Base-by-base conservation (phyloP, 164 flowering plant species). In the Aristolochia californica region DNA sequence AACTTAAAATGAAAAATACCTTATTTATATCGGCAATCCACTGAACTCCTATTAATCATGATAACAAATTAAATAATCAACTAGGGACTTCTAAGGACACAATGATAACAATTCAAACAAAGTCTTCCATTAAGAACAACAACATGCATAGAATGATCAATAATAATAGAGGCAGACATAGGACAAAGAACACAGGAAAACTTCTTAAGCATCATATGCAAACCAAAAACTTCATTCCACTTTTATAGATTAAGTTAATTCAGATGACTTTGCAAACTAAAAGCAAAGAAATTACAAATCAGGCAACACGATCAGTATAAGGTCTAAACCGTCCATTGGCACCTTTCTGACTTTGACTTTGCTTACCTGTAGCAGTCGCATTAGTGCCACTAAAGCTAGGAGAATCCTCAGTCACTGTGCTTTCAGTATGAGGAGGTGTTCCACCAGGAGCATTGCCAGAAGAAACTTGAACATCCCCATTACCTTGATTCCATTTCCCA, bases 401-500 rank as follows among this genome's bases (percentile, higher is more conserved):
- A 44, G 73, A 58, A 49, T 48, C 68, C 24, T 70, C 75, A 53
- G 62, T 53, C 26, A 53, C 74, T 43, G 63, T 71, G 57, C 57
- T 70, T 43, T 67, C 68, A 25, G 13, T 23, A 45, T 27, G 60
- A n/a, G 74, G 38, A 3, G 66, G 56, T 0, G 58, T 50, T 16
- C 59, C 59, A 63, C 56, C 60, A 25, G 47, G 34, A 16, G 13
- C 34, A 43, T 47, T 28, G 11, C 50, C 64, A 16, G 55, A 49
- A 23, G 62, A 26, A 11, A 50, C 53, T 51, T 69, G 67, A 49
- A 54, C 59, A 60, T 62, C 68, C 30, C 55, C 58, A 56, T 53
- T 45, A 48, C 56, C 59, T 52, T 68, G 77, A 60, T 49, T 50
- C 66, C 66, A 27, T 28, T 76, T 76, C 38, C 67, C 73, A 64